These are phyloP conservation scores for Eutrema salsugineum DNA, from an alignment of 441 rosid genomes.

Conservation along the genomic window DNA sequence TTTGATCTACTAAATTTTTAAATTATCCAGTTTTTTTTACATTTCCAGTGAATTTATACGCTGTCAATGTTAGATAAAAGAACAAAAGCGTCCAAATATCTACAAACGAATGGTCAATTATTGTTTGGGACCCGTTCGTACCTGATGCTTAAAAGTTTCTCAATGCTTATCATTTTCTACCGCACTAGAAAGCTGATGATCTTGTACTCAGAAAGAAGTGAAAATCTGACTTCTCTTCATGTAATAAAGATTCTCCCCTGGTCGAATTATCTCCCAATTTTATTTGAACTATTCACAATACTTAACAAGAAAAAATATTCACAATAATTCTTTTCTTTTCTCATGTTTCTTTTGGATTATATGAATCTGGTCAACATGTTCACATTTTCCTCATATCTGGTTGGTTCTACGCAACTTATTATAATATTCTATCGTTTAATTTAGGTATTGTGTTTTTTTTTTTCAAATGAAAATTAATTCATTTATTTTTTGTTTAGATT, in stretches of 20 bases:
- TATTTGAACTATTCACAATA: neutral
- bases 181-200: neutral
- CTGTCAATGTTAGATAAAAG: no score
- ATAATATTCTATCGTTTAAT: neutral
- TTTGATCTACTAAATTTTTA: no score
- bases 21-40: no score
- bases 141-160: neutral
- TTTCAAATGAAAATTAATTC: neutral
- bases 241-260: neutral
- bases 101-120: neutral
- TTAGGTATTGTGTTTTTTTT: neutral
- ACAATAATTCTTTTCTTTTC: neutral
- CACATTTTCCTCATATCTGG: conserved; percentile 2
- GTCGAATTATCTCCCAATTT: neutral
- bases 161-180: neutral
- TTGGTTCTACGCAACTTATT: neutral
- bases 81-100: no score
- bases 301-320: neutral
- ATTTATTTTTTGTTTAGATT: neutral
- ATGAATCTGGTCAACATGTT: conserved; percentile 14
- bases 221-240: neutral
- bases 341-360: neutral
- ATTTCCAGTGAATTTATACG: no score
- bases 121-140: neutral
- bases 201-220: neutral